Conservation (phyloP, 73 alveolate genomes). For the Paramecium sexaurelia region DNA sequence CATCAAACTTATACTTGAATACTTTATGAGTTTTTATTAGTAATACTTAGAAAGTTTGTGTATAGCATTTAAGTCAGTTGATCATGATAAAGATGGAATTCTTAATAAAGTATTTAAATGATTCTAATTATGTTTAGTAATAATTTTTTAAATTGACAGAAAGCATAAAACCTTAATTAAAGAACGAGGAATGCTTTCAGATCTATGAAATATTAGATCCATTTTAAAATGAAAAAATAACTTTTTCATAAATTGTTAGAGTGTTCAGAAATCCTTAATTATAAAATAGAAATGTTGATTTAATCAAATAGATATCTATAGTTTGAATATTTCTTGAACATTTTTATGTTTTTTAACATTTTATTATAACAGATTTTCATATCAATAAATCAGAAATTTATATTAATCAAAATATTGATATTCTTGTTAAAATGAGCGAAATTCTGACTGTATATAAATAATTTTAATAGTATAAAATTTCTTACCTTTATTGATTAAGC, state of each 20-base stretch:
- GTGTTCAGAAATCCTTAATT: background rate
- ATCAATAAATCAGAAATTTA: background rate
- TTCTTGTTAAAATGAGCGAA: background rate
- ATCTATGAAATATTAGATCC: background rate
- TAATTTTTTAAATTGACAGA: background rate
- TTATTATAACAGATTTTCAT: background rate
- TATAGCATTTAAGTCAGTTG: constrained; percentile 41
- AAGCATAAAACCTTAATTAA: background rate
- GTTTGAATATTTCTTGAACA: background rate
- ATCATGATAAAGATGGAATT: constrained; percentile 49
- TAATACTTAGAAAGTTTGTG: constrained; percentile 54
- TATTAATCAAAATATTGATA: background rate
- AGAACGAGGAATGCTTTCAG: background rate
- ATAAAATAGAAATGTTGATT: background rate
- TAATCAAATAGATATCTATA: background rate
- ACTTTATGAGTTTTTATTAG: background rate
- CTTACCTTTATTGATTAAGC: too few species aligned
- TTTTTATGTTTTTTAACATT: background rate
- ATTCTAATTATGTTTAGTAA: background rate
- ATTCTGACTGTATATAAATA: background rate
- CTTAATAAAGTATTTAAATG: background rate
- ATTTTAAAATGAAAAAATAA: background rate
- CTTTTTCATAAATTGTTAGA: background rate
- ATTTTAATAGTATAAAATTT: too few species aligned
- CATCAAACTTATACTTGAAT: background rate